phyloP scores from a whole-genome alignment of 495 filamentous ascomycete species.

The Cercophora newfieldiana region DNA sequence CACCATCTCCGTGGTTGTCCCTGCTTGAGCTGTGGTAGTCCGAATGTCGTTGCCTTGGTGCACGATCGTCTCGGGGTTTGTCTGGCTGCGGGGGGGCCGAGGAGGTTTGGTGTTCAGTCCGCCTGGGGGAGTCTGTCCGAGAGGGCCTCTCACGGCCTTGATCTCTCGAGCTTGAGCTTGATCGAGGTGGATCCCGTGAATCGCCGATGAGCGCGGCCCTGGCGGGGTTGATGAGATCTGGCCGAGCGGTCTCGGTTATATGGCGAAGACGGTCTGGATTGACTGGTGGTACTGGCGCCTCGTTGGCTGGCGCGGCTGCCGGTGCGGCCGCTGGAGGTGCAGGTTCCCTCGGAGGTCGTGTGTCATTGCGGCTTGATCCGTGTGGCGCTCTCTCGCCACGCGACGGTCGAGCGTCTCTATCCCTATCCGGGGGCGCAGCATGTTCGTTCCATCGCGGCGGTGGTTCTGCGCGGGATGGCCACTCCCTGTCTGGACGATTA shows the following conservation, averaged over 20 bases:
- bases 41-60: constrained; percentile 40
- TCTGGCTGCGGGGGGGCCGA: constrained; percentile 40
- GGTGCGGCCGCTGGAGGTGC: constrained; percentile 30
- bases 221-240: constrained; percentile 54
- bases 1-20: constrained; percentile 38
- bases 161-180: constrained; percentile 38
- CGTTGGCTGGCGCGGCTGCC: constrained; percentile 32
- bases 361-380: constrained; percentile 34
- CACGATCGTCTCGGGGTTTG: constrained; percentile 47
- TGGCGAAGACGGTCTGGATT: constrained; percentile 47
- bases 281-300: constrained; percentile 41
- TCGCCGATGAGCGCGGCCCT: constrained; percentile 56
- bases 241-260: constrained; percentile 39
- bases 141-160: constrained; percentile 39
- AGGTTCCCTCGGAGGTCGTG: constrained; percentile 36
- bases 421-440: constrained; percentile 33
- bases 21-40: constrained; percentile 39
- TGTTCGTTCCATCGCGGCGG: constrained; percentile 36
- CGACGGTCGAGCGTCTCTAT: constrained; percentile 39
- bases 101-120: constrained; percentile 40
- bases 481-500: constrained; percentile 35
- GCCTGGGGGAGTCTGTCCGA: constrained; percentile 53
- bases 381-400: constrained; percentile 35
- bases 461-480: constrained; percentile 34
- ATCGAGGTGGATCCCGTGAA: constrained; percentile 31